phyloP scores from a whole-genome alignment of 345 rosid species.

The Turritis glabra region DNA sequence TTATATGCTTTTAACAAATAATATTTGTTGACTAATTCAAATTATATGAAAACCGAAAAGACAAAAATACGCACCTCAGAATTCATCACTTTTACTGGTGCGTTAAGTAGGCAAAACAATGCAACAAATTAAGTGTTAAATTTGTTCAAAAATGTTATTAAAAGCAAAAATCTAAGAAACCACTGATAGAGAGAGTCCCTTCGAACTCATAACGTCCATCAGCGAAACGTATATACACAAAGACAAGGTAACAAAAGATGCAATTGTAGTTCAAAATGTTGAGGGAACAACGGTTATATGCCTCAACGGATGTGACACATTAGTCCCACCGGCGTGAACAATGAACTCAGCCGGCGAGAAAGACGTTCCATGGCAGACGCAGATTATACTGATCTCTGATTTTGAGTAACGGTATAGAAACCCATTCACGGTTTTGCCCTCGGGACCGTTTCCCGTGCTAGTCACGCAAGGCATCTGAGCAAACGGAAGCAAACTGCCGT shows the following conservation, averaged over 20 bases:
- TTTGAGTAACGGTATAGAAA: constrained; percentile 56
- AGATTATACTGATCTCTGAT: constrained; percentile 58
- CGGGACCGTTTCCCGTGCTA: constrained; percentile 64
- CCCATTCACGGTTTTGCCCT: constrained; percentile 72
- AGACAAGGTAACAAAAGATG: neutral
- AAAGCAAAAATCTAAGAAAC: neutral
- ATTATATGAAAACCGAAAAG: neutral
- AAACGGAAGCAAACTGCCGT: constrained; percentile 24
- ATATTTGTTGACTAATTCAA: neutral
- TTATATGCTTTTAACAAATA: neutral
- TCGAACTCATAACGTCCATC: neutral
- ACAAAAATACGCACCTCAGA: too few species aligned
- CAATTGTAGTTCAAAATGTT: constrained; percentile 10
- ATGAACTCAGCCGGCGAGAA: constrained; percentile 77
- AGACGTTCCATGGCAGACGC: constrained; percentile 70
- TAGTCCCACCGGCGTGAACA: constrained; percentile 64
- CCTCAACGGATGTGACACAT: constrained; percentile 53
- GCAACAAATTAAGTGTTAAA: neutral
- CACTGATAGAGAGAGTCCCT: constrained; percentile 3
- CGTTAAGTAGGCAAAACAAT: neutral
- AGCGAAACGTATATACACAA: constrained; percentile 6
- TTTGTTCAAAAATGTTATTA: neutral
- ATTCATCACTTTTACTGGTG: too few species aligned
- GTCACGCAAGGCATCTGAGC: constrained; percentile 67
- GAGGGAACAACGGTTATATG: constrained; percentile 61